Evolutionary conservation across 768 basidiomycete genomes (phyloP), one percentile per base, ranked within the genome.

Genomic region (Leucogyrophana mollusca): DNA sequence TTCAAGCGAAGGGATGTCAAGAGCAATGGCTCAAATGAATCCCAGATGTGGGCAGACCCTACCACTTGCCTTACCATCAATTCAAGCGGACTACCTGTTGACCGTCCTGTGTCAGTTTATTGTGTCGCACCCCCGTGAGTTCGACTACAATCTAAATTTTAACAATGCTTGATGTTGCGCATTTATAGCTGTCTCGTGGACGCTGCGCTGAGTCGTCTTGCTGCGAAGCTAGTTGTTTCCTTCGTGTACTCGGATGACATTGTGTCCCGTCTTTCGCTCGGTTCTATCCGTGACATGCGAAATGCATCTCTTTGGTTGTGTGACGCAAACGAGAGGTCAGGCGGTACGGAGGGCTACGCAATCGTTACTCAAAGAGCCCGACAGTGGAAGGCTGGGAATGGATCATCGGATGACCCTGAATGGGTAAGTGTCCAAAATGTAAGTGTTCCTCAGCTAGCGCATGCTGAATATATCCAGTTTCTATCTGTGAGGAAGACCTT

Each of bases 21-120:
- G n/a, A n/a, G n/a, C n/a, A n/a, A n/a, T 20, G 24, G 34, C 32
- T 33, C 38, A 44, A 32, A 20, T n/a, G 22, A 17, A 51, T 38
- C 34, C 34, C 50, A 90, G 89, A 85, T 87, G 79, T 93, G 90
- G 90, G 87, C 89, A 1, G 87, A 90, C 59, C 87, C 87, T 16
- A 74, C 69, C 51, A 91, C 84, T 2, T 90, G 90, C 52, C 70
- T 85, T 34, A 93, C 79, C 6, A 70, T 74, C 30, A 69, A 73
- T 36, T 79, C 83, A 22, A 86, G 86, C 50, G 87, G 87, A 6
- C 73, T 91, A 11, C 87, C 89, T 9, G 66, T 73, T 11, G 78
- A 77, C 43, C 73, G 88, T 33, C 71, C 77, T 25, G 84, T 89
- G 10, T 80, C 80, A 20, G 87, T 84, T 2, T 91, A 87, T 57